These are phyloP conservation scores for Casuarina equisetifolia DNA, from an alignment of 306 rosid species.

Conservation along the genomic window DNA sequence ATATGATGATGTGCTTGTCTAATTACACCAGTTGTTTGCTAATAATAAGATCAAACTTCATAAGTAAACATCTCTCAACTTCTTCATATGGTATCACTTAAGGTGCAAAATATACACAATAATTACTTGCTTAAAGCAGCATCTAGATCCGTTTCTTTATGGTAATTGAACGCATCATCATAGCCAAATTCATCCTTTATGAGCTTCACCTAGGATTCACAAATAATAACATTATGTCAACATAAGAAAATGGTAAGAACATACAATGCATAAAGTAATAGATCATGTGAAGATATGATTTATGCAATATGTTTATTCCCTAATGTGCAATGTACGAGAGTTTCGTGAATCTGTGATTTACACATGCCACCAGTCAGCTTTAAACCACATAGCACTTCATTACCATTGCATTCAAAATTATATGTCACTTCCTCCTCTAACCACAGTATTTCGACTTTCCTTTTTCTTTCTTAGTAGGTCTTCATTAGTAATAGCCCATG, in stretches of 20 bases:
- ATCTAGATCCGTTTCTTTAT: constrained; percentile 50
- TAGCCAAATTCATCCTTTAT: constrained; percentile 65
- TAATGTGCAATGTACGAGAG: neutral
- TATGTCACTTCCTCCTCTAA: neutral
- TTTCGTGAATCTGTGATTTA: neutral
- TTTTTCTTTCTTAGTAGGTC: neutral
- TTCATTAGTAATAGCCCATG: neutral
- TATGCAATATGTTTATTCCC: neutral
- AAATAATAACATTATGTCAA: neutral
- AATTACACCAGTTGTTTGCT: neutral
- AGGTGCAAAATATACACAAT: neutral
- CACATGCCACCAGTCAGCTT: neutral
- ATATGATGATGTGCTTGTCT: neutral
- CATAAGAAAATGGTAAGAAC: neutral
- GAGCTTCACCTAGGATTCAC: constrained; percentile 46
- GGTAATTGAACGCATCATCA: constrained; percentile 68
- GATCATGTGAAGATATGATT: neutral
- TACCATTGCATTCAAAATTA: neutral
- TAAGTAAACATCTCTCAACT: neutral
- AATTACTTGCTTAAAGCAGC: constrained; percentile 51
- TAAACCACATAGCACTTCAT: neutral
- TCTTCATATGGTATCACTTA: neutral
- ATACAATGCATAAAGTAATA: neutral
- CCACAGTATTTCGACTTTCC: neutral
- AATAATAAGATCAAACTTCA: neutral